Evolutionary conservation across 306 rosid species (phyloP), one percentile per base, ranked within the genome.

Genomic region (Ammopiptanthus mongolicus): DNA sequence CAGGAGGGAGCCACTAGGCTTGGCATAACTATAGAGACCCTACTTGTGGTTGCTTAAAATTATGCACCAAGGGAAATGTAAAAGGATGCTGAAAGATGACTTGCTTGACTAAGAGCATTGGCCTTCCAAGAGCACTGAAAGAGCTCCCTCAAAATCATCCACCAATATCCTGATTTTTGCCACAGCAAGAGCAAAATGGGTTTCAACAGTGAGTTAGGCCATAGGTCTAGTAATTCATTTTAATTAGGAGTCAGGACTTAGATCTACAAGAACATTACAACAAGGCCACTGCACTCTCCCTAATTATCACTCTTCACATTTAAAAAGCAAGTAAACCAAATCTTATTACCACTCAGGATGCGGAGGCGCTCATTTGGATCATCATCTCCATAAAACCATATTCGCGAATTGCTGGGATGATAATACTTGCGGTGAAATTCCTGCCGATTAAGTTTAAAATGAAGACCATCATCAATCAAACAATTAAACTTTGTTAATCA

Each of bases 381-480:
- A 81, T 95, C 99, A 81, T 95, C 96, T 86, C 99, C 99, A 81
- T 95, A 95, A 82, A 95, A 95, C 98, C 98, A 95, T 74, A 95
- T 92, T 41, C 98, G 84, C 12, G 99, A 87, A 84, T 95, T 95
- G 82, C 92, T 88, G 18, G 99, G 99, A 78, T 95, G 99, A 70
- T 95, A 95, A 82, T 88, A 95, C 75, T 92, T 92, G 68, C 90
- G 34, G 73, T 95, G 99, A 86, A 95, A 95, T 82, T 95, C 99
- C 99, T 92, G 93, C 44, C 68, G 83, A 23, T 56, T 39, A 58
- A 81, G 74, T 60, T 80, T 55, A 59, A 63, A 63, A 75, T 41
- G 73, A 52, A 82, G 50, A 28, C 33, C 5, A 23, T 37, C 55
- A 9, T 13, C 23, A 46, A 23, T 48, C 0, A 47, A 61, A 57